Evolutionary conservation across 2,329 filamentous ascomycete genomes (phyloP).

Genomic region (Fusarium solani-melongenae): DNA sequence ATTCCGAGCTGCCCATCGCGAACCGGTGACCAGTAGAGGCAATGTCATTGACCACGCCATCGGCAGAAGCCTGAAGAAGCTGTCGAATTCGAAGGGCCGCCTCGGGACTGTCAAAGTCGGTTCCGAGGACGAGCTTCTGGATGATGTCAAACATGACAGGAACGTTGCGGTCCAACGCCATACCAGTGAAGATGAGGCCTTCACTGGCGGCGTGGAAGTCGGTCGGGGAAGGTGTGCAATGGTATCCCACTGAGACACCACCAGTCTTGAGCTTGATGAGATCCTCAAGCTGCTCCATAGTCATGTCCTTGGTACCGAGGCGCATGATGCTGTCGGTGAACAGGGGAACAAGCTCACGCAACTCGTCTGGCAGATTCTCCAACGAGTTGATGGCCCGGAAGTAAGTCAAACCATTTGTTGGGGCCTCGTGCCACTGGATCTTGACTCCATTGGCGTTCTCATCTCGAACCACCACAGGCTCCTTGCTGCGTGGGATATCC

Average conservation of each 20-base stretch:
- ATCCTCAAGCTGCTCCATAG: slow-evolving; percentile 95
- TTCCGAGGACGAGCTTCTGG: slow-evolving; percentile 82
- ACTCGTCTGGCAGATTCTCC: slow-evolving; percentile 82
- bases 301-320: slow-evolving; percentile 85
- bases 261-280: slow-evolving; percentile 96
- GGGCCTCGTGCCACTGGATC: slow-evolving; percentile 90
- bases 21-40: slow-evolving; percentile 90
- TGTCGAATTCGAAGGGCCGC: slow-evolving; percentile 86
- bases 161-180: slow-evolving; percentile 89
- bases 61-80: slow-evolving; percentile 85
- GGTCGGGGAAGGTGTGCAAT: slow-evolving; percentile 81
- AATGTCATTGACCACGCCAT: slow-evolving; percentile 91
- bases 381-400: slow-evolving; percentile 89
- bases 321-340: slow-evolving; percentile 95
- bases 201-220: slow-evolving; percentile 79
- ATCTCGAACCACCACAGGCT: slow-evolving; percentile 69
- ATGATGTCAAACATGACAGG: slow-evolving; percentile 91
- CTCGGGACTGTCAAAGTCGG: slow-evolving; percentile 86
- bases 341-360: slow-evolving; percentile 85
- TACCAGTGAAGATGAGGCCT: slow-evolving; percentile 86
- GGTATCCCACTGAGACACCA: slow-evolving; percentile 86
- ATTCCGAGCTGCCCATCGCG: slow-evolving; percentile 85
- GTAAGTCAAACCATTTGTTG: slow-evolving; percentile 96
- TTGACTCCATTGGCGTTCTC: slow-evolving; percentile 73
- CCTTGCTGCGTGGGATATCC: slow-evolving; percentile 86